Conservation (phyloP, 257 asterid species). For the Primulina tabacum region DNA sequence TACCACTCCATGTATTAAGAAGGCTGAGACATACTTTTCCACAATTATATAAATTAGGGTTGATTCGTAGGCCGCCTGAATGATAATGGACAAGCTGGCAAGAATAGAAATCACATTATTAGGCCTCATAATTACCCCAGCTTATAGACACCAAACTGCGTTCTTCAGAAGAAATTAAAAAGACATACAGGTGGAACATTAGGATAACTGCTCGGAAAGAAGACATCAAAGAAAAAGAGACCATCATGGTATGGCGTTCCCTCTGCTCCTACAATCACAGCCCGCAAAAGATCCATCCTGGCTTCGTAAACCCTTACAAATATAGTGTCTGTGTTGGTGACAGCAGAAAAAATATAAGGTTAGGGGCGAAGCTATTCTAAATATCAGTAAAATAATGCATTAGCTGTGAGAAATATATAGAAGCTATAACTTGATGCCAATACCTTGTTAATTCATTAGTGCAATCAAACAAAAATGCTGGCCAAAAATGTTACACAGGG, state of each 20-base stretch:
- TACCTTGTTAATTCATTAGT: slow-evolving; percentile 1
- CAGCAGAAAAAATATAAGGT: slow-evolving; percentile 18
- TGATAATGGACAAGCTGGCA: slow-evolving; percentile 81
- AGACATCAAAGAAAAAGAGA: slow-evolving; percentile 87
- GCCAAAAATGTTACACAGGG: neutral
- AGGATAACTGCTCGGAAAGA: slow-evolving; percentile 77
- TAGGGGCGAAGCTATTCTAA: neutral
- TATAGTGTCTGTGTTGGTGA: slow-evolving; percentile 57
- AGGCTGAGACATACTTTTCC: slow-evolving; percentile 98
- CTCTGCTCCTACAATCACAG: slow-evolving; percentile 88
- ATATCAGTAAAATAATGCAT: slow-evolving; percentile 1
- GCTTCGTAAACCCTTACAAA: slow-evolving; percentile 83
- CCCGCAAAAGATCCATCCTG: slow-evolving; percentile 92
- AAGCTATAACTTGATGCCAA: neutral
- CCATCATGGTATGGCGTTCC: slow-evolving; percentile 99
- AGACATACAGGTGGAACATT: slow-evolving; percentile 78
- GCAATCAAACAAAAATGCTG: slow-evolving; percentile 6
- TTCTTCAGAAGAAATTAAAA: slow-evolving; percentile 4
- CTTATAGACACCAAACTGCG: slow-evolving; percentile 5
- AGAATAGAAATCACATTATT: slow-evolving; percentile 19
- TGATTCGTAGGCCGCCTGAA: slow-evolving; percentile 85
- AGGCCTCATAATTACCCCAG: slow-evolving; percentile 1
- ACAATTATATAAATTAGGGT: slow-evolving; percentile 72
- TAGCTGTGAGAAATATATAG: neutral
- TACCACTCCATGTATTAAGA: slow-evolving; percentile 88